phyloP scores from a whole-genome alignment of 176 grass and related monocot genomes.

The Saccharum officinarum region DNA sequence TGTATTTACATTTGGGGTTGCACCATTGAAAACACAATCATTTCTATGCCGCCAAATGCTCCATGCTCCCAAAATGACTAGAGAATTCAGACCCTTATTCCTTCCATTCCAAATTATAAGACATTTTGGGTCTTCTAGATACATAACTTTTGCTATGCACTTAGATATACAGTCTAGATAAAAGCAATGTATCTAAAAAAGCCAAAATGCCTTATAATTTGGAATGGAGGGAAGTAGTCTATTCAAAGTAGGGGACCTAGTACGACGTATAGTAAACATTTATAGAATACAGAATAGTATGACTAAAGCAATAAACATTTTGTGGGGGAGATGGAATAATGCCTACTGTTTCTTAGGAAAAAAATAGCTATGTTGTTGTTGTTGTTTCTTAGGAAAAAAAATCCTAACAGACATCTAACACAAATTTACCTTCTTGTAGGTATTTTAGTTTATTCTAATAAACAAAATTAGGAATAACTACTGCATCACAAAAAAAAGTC shows the following conservation, averaged over 20 bases:
- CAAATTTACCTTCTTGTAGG: not conserved
- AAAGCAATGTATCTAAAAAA: too few species aligned
- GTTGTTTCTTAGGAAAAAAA: not conserved
- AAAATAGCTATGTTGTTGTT: too few species aligned
- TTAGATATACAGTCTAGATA: too few species aligned
- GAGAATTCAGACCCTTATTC: too few species aligned
- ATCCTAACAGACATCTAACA: not conserved
- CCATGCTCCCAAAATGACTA: too few species aligned
- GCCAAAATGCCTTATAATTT: too few species aligned
- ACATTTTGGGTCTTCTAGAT: not conserved
- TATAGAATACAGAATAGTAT: not conserved
- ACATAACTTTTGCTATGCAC: not conserved
- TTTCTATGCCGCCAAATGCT: too few species aligned
- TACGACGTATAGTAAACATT: not conserved
- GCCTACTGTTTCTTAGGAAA: not conserved
- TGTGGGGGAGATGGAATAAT: not conserved
- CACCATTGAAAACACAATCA: too few species aligned
- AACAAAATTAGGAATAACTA: constrained; percentile 6
- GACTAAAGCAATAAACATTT: not conserved
- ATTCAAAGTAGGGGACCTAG: too few species aligned
- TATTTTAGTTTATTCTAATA: constrained; percentile 1
- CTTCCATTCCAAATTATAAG: not conserved
- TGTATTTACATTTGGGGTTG: too few species aligned
- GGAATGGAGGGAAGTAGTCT: too few species aligned
- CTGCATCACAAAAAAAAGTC: constrained; percentile 3